These are phyloP conservation scores for Boechera stricta DNA, from an alignment of 345 rosid genomes.

Conservation along the genomic window DNA sequence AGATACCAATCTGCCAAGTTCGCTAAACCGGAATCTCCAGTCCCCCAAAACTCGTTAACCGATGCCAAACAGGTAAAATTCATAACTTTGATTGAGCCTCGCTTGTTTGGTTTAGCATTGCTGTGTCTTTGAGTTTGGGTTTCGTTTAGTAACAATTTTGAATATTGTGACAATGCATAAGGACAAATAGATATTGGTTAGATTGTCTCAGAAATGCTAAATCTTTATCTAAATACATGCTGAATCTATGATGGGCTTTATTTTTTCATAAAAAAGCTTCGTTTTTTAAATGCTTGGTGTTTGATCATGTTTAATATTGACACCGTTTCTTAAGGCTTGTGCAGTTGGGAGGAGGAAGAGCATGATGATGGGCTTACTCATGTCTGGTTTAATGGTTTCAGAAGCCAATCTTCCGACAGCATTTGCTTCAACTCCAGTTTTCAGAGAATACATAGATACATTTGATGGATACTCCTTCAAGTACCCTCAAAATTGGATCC, in stretches of 20 bases:
- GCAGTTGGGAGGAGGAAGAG: conserved; percentile 84
- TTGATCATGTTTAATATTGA: conserved; percentile 39
- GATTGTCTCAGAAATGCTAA: background rate
- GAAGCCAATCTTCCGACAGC: conserved; percentile 45
- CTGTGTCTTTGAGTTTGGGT: background rate
- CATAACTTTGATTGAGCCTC: conserved; percentile 4
- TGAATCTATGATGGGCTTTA: background rate
- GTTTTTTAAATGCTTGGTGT: background rate
- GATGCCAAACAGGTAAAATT: conserved; percentile 38
- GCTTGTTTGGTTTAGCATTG: background rate
- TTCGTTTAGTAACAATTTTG: background rate
- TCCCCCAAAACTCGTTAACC: conserved; percentile 7
- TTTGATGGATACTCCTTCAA: conserved; percentile 92
- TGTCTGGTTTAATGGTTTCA: conserved; percentile 62
- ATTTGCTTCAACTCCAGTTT: conserved; percentile 56
- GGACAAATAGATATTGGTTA: background rate
- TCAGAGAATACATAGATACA: conserved; percentile 81
- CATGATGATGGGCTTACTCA: conserved; percentile 52
- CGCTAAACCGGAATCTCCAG: conserved; percentile 27
- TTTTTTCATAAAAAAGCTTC: background rate
- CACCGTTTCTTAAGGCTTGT: conserved; percentile 61
- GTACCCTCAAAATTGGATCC: conserved; percentile 91
- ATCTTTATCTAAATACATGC: background rate
- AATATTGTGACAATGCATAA: background rate
- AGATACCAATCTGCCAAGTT: conserved; percentile 1